Evolutionary conservation across 352 stramenopile species (phyloP), one percentile per base, ranked within the genome.

Genomic region (Phytophthora fragariae): DNA sequence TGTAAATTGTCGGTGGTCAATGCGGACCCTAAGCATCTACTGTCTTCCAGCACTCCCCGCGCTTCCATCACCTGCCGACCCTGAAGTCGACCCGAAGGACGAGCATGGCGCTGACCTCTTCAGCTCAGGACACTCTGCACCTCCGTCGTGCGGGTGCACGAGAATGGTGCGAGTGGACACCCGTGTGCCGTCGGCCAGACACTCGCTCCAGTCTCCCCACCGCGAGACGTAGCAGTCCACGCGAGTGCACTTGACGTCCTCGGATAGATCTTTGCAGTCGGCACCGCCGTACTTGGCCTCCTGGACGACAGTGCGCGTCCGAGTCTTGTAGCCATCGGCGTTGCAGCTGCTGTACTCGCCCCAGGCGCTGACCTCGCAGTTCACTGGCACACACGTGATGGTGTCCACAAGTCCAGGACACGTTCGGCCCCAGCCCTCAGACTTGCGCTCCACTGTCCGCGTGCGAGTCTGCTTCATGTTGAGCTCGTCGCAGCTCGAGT

Each of bases 51-150:
- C 15, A 3, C 17, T 41, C 7, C 53, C 47, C 6, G 49, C 31
- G n/a, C 27, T 53, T 8, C 19, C 54, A 15, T 54, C 52, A 39
- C n/a, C 37, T 24, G 41, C 58, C 9, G 67, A 69, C 17, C 50
- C 59, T 49, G 61, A 69, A 2, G 44, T 31, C 3, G 67, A 75
- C 7, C 47, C 68, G 19, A 54, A 62, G 21, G 54, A 65, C 27
- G 66, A 64, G 24, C 66, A 73, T 3, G 59, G 19, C 15, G 49
- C 29, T 58, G 61, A 58, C 14, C 53, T 64, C 49, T 62, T 50
- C 8, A 90, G 72, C 17, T 70, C 61, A 0, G 81, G 85, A 19
- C 85, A 92, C 17, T 65, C 68, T 0, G 66, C 62, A 7, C 85
- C 85, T 44, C 77, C 76, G 19, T 86, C 83, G 17, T 73, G 60